Percentiles rank a stretch among this genome's conserved stretches.
phyloP scores from a whole-genome alignment of 2,329 filamentous ascomycete genomes.

The Capronia americana region DNA sequence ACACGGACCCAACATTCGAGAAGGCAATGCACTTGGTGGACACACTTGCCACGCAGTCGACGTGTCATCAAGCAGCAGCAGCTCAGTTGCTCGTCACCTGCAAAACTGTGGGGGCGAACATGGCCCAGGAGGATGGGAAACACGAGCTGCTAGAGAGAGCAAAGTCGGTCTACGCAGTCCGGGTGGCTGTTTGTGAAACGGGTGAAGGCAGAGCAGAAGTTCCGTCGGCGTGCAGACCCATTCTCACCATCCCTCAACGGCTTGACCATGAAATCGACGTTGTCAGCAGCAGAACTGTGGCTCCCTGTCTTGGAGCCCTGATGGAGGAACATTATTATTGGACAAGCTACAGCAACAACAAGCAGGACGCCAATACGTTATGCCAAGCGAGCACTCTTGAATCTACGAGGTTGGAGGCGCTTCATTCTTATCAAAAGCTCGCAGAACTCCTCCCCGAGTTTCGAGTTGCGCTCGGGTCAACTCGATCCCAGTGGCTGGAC shows the following conservation, averaged over 20 bases:
- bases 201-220: constrained; percentile 58
- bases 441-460: constrained; percentile 33
- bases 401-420: constrained; percentile 30
- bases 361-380: constrained; percentile 66
- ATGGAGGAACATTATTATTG: constrained; percentile 64
- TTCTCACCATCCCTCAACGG: constrained; percentile 45
- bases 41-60: constrained; percentile 31
- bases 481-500: constrained; percentile 28
- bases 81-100: constrained; percentile 33
- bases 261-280: constrained; percentile 35
- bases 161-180: constrained; percentile 66
- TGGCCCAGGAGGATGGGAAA: constrained; percentile 37
- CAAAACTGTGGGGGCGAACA: constrained; percentile 27
- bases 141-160: constrained; percentile 50
- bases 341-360: constrained; percentile 69
- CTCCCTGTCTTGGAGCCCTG: constrained; percentile 61
- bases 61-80: constrained; percentile 34
- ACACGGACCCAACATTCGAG: constrained; percentile 30
- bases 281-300: constrained; percentile 45
- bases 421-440: constrained; percentile 34
- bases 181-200: constrained; percentile 69
- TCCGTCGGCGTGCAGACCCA: constrained; percentile 59
- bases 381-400: constrained; percentile 61
- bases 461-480: constrained; percentile 24
- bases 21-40: constrained; percentile 34